Evolutionary conservation across 2,329 filamentous ascomycete genomes (phyloP).

Genomic region (Colletotrichum simmondsii): DNA sequence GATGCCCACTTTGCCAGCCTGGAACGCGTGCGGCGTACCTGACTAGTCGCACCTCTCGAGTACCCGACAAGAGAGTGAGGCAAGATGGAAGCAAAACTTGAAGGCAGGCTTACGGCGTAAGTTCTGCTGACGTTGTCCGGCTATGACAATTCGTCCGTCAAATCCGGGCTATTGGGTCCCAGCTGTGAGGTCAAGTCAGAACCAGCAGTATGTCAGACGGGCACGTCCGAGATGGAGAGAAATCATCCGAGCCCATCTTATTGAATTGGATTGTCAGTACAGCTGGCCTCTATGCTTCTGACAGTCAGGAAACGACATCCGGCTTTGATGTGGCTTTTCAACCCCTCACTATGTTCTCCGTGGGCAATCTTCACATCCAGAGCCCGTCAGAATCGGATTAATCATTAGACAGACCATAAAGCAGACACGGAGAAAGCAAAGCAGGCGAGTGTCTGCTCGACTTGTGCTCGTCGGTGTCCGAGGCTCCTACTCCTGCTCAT

Average conservation of each 20-base stretch:
- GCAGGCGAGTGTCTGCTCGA: not conserved
- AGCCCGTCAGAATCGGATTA: not conserved
- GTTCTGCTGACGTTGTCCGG: not conserved
- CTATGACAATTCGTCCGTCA: not conserved
- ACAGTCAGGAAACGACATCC: conserved; percentile 7
- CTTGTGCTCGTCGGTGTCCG: conserved; percentile 1
- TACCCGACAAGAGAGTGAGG: not conserved
- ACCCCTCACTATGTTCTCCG: not conserved
- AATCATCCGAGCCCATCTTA: not conserved
- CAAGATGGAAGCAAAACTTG: not conserved
- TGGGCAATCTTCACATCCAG: not conserved
- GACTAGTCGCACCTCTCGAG: not conserved
- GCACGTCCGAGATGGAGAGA: not conserved
- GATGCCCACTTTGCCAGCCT: not conserved
- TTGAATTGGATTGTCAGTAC: not conserved
- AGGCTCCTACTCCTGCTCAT: conserved; percentile 17
- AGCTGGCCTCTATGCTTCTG: not conserved
- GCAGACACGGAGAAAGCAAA: not conserved
- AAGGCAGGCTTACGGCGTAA: not conserved
- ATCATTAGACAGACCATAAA: not conserved
- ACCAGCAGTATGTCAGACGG: conserved; percentile 13
- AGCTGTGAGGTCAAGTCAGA: conserved; percentile 2
- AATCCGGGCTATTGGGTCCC: conserved; percentile 10
- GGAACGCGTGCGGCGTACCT: not conserved
- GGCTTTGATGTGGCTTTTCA: conserved; percentile 2